Base-by-base conservation (phyloP, 192 early-diverging fungal genomes). In the Phlyctochytrium bullatum region DNA sequence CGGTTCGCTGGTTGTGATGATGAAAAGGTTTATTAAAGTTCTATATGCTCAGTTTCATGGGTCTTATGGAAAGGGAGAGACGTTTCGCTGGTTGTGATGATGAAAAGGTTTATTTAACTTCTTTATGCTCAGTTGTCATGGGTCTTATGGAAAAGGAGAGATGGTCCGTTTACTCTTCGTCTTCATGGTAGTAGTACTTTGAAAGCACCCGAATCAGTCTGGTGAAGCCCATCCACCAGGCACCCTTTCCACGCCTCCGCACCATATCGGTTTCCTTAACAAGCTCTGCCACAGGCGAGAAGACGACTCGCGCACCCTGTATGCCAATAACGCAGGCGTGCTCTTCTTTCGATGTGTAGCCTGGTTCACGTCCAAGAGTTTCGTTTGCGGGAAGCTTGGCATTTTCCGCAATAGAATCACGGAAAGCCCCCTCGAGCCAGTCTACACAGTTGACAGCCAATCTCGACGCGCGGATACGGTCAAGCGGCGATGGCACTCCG, bases 381-480 rank as follows among this genome's bases (percentile, higher is more conserved):
- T 47, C 40, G n/a, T n/a, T n/a, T n/a, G n/a, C n/a, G 6, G 32
- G 24, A 32, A 69, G 12, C 50, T 57, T 59, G 25, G 35, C 17
- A 24, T 61, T 57, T 3, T 68, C 66, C 0, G 58, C 65, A 68
- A 86, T 77, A 0, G 83, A 78, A 3, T 85, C 79, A 50, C 61
- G 66, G 33, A 86, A 84, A 31, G 85, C 79, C 53, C 80, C 52
- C 73, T 96, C 87, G 67, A 96, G 77, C 88, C 94, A 98, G 33
- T 91, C 81, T 59, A 97, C 73, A 56, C 90, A 83, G 56, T 88
- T 84, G 23, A 93, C 88, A 0, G 93, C 93, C 73, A 94, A 76
- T 17, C 88, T 86, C 36, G 89, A 93, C 17, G 94, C 97, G n/a
- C 95, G 90, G 73, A 93, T 89, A 30, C 97, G 91, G 80, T 98